Conservation (phyloP, 257 asterid species). For the Leptodermis oblonga region DNA sequence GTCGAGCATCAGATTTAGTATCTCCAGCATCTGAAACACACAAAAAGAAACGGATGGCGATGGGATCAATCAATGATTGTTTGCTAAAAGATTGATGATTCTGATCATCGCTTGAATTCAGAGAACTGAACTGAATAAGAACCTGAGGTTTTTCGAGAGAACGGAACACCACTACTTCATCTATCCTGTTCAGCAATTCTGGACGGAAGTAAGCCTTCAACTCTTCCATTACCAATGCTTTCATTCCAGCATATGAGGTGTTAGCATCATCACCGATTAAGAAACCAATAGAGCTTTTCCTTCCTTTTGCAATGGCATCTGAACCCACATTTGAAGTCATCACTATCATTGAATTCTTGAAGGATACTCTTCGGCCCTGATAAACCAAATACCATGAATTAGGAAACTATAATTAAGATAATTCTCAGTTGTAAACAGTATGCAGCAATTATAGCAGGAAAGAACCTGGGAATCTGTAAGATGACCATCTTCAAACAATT, state of each 20-base stretch:
- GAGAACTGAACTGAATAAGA: slow-evolving; percentile 14
- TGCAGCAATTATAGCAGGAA: background rate
- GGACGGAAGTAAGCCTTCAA: slow-evolving; percentile 92
- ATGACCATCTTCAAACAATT: slow-evolving; percentile 95
- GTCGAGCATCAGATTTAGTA: slow-evolving; percentile 68
- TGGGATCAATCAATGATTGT: background rate
- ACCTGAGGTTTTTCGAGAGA: slow-evolving; percentile 96
- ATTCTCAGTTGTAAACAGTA: background rate
- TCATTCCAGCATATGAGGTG: slow-evolving; percentile 77
- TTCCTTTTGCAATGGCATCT: slow-evolving; percentile 78
- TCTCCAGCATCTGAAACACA: slow-evolving; percentile 81
- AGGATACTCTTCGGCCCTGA: slow-evolving; percentile 96
- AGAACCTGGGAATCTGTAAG: slow-evolving; percentile 96
- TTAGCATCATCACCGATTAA: slow-evolving; percentile 48
- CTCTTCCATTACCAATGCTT: slow-evolving; percentile 84
- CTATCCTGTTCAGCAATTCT: slow-evolving; percentile 88
- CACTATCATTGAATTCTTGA: slow-evolving; percentile 82
- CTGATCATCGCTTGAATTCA: background rate
- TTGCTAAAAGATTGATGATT: background rate
- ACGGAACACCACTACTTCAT: slow-evolving; percentile 94
- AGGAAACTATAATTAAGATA: background rate
- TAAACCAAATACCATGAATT: slow-evolving; percentile 15
- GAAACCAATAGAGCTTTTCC: slow-evolving; percentile 65
- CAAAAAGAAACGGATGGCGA: background rate
- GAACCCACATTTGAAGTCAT: slow-evolving; percentile 98